Evolutionary conservation across 23 red algal genomes (phyloP), one percentile per base, ranked within the genome.

Genomic region (Agarophyton chilense): DNA sequence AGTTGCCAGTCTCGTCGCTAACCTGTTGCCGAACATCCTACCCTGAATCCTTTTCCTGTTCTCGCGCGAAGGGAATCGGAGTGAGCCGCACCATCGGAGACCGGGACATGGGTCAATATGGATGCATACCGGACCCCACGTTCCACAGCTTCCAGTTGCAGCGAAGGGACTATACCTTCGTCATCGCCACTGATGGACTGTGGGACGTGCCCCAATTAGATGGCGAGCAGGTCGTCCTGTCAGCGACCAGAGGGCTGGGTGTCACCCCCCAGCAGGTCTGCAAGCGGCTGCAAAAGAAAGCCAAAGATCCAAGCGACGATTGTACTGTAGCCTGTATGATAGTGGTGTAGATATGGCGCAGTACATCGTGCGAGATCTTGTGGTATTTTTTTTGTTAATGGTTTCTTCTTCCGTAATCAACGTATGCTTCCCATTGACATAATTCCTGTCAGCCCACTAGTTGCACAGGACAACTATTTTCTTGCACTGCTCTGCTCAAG

Each of bases 51-150:
- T 7, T n/a, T n/a, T n/a, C n/a, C n/a, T n/a, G 52, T 65, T 65
- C 31, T 65, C 8, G 72, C 22, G 36, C 53, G 68, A 28, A 89
- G 72, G 84, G 84, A 53, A 63, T 89, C 33, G 84, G 46, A 45
- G 71, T 89, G 22, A 76, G 66, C 53, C 84, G 84, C 46, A 89
- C 84, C 0, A 75, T 89, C 25, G 84, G 84, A 22, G 84, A 89
- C 53, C 51, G 84, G 33, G 84, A 89, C 33, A 89, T 89, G 84
- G 65, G 72, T 51, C 50, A 67, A 55, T 67, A 65, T 43, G 84
- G 84, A 19, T 89, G 84, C 52, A 66, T 89, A 45, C 74, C 84
- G 24, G 84, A 78, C 21, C 84, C 84, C 34, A 40, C 50, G 29
- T 45, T 78, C 22, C 38, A 89, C 36, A 57, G 36, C 16, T 65